Evolutionary conservation across 495 filamentous ascomycete species (phyloP), one percentile per base, ranked within the genome.

Genomic region (Penicillium flavigenum): DNA sequence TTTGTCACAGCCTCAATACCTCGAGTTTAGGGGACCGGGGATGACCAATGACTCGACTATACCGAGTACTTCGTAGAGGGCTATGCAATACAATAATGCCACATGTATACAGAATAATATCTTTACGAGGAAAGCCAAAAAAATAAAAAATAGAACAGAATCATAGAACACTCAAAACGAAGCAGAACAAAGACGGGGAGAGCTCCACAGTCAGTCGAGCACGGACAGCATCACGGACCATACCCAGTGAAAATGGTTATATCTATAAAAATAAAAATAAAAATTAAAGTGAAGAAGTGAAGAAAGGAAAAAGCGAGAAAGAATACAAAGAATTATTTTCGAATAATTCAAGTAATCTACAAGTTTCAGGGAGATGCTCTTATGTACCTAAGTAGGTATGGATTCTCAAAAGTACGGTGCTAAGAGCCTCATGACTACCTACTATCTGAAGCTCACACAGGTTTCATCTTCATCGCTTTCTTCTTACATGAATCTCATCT

Each of bases 211-310:
- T 11, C 46, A 36, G 31, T 44, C 17, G 19, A 68, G 68, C 68
- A 71, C 68, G 56, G 68, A 71, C 68, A 63, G 42, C 55, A 38
- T 59, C 68, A 71, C 66, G 68, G 65, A 67, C 66, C 22, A 24
- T 24, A 3, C 22, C 54, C 56, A 52, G 49, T 29, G 22, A n/a
- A n/a, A 29, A 46, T 11, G 10, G 10, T 16, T n/a, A 36, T 36
- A 36, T 36, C 36, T 38, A 38, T 38, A 38, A 36, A 36, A 12
- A 9, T 14, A n/a, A 38, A 1, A 38, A 2, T 6, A 38, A n/a
- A 31, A 31, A n/a, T n/a, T 17, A 12, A 46, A 11, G 16, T 31
- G 6, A 31, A 47, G 12, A 45, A 46, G 0, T 16, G 5, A 27
- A n/a, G 27, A 31, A 19, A 29, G 2, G 12, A 12, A n/a, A 8